Percentiles rank a stretch among this genome's conserved stretches.
phyloP scores from a whole-genome alignment of 1,284 basidiomycete species.

The Coriolopsis trogii region DNA sequence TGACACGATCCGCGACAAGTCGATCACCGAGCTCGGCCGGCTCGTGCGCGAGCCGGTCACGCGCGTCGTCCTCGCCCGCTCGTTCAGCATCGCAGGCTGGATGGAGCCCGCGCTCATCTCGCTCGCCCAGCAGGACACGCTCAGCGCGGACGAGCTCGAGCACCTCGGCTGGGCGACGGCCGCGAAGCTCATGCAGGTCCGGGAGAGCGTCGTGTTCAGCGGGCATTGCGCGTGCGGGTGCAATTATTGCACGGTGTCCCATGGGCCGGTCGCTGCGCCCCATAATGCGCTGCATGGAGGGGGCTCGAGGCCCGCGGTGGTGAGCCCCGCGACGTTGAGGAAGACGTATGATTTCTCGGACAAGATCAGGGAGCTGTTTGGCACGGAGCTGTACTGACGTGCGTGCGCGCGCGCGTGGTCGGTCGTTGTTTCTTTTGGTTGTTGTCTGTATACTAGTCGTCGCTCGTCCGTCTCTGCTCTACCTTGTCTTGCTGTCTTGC shows the following conservation, averaged over 20 bases:
- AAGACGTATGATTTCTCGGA: conserved; percentile 9
- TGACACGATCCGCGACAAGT: conserved; percentile 2
- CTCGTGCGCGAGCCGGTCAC: conserved; percentile 8
- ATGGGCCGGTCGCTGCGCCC: conserved; percentile 3
- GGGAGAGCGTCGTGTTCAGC: conserved; percentile 15
- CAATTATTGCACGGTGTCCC: conserved; percentile 15
- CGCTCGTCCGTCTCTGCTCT: no score
- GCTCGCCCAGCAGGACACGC: conserved; percentile 15
- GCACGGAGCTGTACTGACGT: conserved; percentile 6
- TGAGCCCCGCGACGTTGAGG: conserved; percentile 4
- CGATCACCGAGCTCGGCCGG: conserved; percentile 10
- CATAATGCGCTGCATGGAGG: background rate
- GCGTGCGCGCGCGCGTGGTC: no score
- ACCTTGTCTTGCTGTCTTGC: no score
- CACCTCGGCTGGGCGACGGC: conserved; percentile 16
- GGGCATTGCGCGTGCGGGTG: conserved; percentile 13
- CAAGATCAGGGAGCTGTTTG: conserved; percentile 18
- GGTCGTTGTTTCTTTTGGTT: no score
- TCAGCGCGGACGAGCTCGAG: conserved; percentile 12
- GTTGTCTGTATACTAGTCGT: no score
- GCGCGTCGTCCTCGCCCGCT: conserved; percentile 20
- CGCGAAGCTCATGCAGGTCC: conserved; percentile 14
- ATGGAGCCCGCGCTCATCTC: conserved; percentile 17
- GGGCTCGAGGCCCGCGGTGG: background rate
- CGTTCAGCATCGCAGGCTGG: conserved; percentile 13